Evolutionary conservation across 2,329 filamentous ascomycete species (phyloP).

Genomic region (Rhinocladiella similis): DNA sequence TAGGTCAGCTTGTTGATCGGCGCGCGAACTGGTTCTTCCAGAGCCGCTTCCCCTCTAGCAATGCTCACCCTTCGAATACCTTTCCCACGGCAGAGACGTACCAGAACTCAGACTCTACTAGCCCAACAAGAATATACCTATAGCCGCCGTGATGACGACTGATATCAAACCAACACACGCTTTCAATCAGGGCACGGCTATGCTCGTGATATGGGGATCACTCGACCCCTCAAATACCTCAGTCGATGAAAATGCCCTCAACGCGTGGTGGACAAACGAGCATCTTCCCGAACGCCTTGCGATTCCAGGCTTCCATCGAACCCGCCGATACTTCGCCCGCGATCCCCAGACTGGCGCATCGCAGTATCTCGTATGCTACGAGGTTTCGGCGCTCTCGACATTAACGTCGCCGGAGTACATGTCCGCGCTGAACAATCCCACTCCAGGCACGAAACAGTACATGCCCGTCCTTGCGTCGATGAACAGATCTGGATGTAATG

Average conservation of each 20-base stretch:
- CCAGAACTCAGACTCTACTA: no score
- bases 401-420: conserved; percentile 15
- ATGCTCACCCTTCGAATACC: no score
- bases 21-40: not conserved
- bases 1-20: not conserved
- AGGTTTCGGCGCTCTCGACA: conserved; percentile 8
- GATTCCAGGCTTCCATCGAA: conserved; percentile 14
- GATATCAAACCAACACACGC: not conserved
- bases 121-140: no score
- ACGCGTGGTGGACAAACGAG: conserved; percentile 22
- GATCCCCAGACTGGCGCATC: not conserved
- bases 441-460: conserved; percentile 69
- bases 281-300: conserved; percentile 17
- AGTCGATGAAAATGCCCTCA: conserved; percentile 8
- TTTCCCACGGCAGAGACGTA: no score
- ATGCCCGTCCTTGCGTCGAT: conserved; percentile 49
- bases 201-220: conserved; percentile 17
- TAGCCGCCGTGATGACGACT: no score
- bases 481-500: conserved; percentile 12
- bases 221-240: not conserved
- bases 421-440: conserved; percentile 17
- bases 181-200: conserved; percentile 13
- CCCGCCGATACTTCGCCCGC: conserved; percentile 3
- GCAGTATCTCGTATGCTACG: conserved; percentile 15
- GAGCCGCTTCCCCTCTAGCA: no score